A percentile compares a stretch with the other conserved stretches of the same genome.
These are phyloP conservation scores for Clathrus columnatus DNA, from an alignment of 768 basidiomycete species.

Conservation along the genomic window DNA sequence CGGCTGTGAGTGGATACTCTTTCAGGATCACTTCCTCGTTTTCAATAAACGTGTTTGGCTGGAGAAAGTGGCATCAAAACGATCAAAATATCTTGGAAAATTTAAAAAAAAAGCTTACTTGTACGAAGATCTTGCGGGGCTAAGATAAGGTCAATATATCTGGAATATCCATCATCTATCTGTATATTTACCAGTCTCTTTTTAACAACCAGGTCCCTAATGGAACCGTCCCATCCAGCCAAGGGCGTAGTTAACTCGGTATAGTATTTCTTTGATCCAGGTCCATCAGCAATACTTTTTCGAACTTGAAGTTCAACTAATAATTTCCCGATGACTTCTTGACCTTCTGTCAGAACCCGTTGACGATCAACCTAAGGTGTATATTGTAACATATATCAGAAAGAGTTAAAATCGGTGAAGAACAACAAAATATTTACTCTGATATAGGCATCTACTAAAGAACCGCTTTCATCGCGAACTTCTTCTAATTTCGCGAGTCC, in stretches of 20 bases:
- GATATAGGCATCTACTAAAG: constrained; percentile 60
- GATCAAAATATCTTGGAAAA: neutral
- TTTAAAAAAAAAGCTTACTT: constrained; percentile 12
- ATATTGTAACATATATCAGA: too few species aligned
- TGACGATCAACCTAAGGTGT: constrained; percentile 56
- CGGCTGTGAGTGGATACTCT: constrained; percentile 67
- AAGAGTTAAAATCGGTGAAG: neutral
- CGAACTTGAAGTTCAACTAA: constrained; percentile 75
- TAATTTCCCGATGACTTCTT: constrained; percentile 60
- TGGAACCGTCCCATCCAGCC: constrained; percentile 62
- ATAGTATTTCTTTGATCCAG: constrained; percentile 73
- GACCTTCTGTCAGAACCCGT: constrained; percentile 56
- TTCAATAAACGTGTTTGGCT: constrained; percentile 67
- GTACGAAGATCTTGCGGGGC: constrained; percentile 81
- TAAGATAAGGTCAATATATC: constrained; percentile 21
- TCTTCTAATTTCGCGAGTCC: constrained; percentile 67
- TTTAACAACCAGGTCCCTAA: constrained; percentile 65
- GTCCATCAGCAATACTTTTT: constrained; percentile 78
- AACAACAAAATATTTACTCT: constrained; percentile 36
- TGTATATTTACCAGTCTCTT: constrained; percentile 59
- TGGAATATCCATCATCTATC: neutral
- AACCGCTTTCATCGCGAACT: constrained; percentile 46
- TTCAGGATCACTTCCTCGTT: constrained; percentile 63
- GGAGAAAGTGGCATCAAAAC: neutral
- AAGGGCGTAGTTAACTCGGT: constrained; percentile 69